A percentile compares a stretch with the other conserved stretches of the same genome.
These are phyloP conservation scores for Globisporangium solare DNA, from an alignment of 352 stramenopile genomes.

Conservation along the genomic window DNA sequence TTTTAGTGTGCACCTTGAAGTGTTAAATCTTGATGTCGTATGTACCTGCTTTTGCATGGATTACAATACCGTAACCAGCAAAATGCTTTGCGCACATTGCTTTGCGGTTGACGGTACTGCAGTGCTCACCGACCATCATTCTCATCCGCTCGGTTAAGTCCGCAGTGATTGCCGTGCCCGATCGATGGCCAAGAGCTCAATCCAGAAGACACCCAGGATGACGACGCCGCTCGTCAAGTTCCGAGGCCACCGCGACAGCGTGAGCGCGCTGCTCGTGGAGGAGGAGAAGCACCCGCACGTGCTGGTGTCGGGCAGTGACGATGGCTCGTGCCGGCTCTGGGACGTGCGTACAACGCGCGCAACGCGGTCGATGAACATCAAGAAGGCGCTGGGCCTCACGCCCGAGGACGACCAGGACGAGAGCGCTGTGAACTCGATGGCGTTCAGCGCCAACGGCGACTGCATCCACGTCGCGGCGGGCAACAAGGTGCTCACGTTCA, in stretches of 20 bases:
- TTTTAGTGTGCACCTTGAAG: too few relatives aligned
- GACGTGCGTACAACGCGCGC: slow-evolving; percentile 55
- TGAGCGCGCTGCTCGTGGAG: slow-evolving; percentile 59
- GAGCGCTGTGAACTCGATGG: slow-evolving; percentile 61
- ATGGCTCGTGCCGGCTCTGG: slow-evolving; percentile 67
- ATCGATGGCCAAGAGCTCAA: neutral
- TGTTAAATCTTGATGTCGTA: too few relatives aligned
- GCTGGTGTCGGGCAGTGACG: slow-evolving; percentile 60
- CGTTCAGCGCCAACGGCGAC: slow-evolving; percentile 35
- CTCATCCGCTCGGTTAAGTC: neutral
- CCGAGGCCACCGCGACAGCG: slow-evolving; percentile 48
- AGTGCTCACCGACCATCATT: too few relatives aligned
- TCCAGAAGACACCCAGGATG: neutral
- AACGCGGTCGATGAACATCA: slow-evolving; percentile 60
- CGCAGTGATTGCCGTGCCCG: neutral
- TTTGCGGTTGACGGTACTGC: neutral
- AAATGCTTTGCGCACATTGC: neutral
- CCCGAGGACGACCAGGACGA: slow-evolving; percentile 24
- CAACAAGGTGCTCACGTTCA: slow-evolving; percentile 66
- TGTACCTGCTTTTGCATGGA: too few relatives aligned
- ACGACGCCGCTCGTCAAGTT: slow-evolving; percentile 35
- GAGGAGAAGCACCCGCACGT: slow-evolving; percentile 44
- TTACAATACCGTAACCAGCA: neutral
- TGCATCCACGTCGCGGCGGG: slow-evolving; percentile 56
- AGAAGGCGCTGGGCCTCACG: slow-evolving; percentile 37